Percentiles rank a stretch among this genome's conserved stretches.
These are phyloP conservation scores for Mycotypha africana DNA, from an alignment of 371 early-diverging fungal species.

Conservation along the genomic window DNA sequence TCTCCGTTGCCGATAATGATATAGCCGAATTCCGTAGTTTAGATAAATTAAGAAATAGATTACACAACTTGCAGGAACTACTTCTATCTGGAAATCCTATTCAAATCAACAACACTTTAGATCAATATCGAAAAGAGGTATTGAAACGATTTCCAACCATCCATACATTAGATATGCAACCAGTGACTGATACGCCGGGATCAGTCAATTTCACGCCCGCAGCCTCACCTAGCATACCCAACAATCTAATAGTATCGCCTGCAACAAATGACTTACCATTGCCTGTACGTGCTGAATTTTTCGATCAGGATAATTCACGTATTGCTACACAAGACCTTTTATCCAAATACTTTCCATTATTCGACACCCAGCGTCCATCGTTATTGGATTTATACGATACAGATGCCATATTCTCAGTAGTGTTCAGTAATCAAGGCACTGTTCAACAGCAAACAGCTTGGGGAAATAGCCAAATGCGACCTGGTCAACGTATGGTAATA, in stretches of 20 bases:
- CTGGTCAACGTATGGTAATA: conserved; percentile 7
- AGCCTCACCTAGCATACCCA: neutral
- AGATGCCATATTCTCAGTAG: conserved; percentile 28
- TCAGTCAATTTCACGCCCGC: neutral
- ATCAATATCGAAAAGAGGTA: conserved; percentile 12
- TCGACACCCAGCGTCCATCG: conserved; percentile 33
- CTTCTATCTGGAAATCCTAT: conserved; percentile 53
- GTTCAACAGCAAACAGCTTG: conserved; percentile 23
- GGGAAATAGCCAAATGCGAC: conserved; percentile 22
- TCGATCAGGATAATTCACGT: conserved; percentile 31
- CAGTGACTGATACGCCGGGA: conserved; percentile 16
- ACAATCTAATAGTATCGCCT: too few species aligned
- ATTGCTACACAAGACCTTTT: conserved; percentile 30
- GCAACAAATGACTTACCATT: conserved; percentile 3
- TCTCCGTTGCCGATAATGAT: conserved; percentile 55
- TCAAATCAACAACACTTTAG: conserved; percentile 16
- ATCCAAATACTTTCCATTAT: conserved; percentile 37
- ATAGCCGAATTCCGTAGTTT: conserved; percentile 43
- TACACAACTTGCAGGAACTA: conserved; percentile 42
- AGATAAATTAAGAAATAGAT: conserved; percentile 34
- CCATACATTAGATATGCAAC: conserved; percentile 9
- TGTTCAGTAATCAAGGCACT: conserved; percentile 16
- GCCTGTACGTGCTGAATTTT: conserved; percentile 19
- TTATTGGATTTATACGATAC: conserved; percentile 31
- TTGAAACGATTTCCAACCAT: conserved; percentile 17